Evolutionary conservation across 768 basidiomycete species (phyloP), one percentile per base, ranked within the genome.

Genomic region (Suillus variegatus): DNA sequence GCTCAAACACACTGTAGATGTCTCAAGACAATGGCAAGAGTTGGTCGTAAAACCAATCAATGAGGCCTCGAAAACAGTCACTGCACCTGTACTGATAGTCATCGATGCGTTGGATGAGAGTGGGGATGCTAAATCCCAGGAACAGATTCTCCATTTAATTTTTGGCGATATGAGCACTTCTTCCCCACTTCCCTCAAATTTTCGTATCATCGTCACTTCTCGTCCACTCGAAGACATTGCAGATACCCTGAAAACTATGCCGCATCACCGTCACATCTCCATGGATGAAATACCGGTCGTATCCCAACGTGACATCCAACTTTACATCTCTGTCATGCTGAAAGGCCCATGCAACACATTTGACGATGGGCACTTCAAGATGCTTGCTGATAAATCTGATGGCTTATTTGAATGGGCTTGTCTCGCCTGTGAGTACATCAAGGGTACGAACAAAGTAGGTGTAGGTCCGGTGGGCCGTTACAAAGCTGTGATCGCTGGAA

Each of bases 51-150:
- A 55, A 43, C 70, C 72, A 1, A 60, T 65, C 3, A 12, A n/a
- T 14, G 56, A 43, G 18, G 63, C 40, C 41, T 43, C 41, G 16
- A 43, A 43, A 35, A 55, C 62, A 7, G 49, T 71, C 41, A n/a
- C 65, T 57, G 67, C 69, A 8, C 75, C 70, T 20, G 65, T 73
- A 10, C 40, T 72, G 12, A 57, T 74, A 22, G 64, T 76, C 43
- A 69, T 75, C 25, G 75, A 76, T 56, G 74, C 61, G 4, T 47
- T 74, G 40, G 69, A 72, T 43, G 70, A 67, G 55, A 68, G 67
- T 44, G 64, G 64, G 7, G 60, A 68, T 22, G 25, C 9, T 4
- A 20, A 16, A 6, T 32, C 63, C 57, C 67, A 66, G 20, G 41
- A 55, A 22, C n/a, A n/a, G 9, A 65, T 75, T 41, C 70, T 77